Conservation (phyloP, 2,329 filamentous ascomycete species). For the Phyllachora maydis region DNA sequence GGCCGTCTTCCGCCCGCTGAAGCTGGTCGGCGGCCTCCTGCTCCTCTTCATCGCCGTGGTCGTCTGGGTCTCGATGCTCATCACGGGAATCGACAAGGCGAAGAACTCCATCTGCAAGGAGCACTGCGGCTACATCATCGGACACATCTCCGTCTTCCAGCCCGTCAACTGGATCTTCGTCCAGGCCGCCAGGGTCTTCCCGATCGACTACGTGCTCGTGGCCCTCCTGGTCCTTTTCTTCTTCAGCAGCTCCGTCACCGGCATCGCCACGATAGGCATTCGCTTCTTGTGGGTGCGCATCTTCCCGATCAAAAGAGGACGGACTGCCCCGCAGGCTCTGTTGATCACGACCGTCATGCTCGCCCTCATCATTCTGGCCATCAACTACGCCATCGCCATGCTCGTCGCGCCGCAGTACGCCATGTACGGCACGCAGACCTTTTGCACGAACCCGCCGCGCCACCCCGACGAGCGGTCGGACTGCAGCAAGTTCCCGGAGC, state of each 20-base stretch:
- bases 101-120: conserved; percentile 86
- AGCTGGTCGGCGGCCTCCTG: conserved; percentile 66
- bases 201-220: conserved; percentile 82
- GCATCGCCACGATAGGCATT: conserved; percentile 73
- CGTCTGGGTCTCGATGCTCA: conserved; percentile 80
- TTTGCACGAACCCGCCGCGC: conserved; percentile 54
- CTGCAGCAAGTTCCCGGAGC: conserved; percentile 48
- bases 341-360: conserved; percentile 82
- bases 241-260: conserved; percentile 73
- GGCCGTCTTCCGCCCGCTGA: conserved; percentile 69
- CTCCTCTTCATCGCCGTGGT: conserved; percentile 55
- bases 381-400: conserved; percentile 87
- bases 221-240: conserved; percentile 67
- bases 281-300: conserved; percentile 90
- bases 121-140: conserved; percentile 81
- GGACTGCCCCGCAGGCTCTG: conserved; percentile 80
- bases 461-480: conserved; percentile 48
- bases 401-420: conserved; percentile 91
- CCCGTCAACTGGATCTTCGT: conserved; percentile 84
- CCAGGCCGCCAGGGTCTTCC: conserved; percentile 64
- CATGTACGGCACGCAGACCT: conserved; percentile 84
- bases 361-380: conserved; percentile 70
- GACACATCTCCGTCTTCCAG: conserved; percentile 76
- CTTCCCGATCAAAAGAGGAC: conserved; percentile 75
- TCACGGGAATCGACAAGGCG: conserved; percentile 90